Conservation (phyloP, 2,329 filamentous ascomycete species). For the Myriosclerotinia curreyana region DNA sequence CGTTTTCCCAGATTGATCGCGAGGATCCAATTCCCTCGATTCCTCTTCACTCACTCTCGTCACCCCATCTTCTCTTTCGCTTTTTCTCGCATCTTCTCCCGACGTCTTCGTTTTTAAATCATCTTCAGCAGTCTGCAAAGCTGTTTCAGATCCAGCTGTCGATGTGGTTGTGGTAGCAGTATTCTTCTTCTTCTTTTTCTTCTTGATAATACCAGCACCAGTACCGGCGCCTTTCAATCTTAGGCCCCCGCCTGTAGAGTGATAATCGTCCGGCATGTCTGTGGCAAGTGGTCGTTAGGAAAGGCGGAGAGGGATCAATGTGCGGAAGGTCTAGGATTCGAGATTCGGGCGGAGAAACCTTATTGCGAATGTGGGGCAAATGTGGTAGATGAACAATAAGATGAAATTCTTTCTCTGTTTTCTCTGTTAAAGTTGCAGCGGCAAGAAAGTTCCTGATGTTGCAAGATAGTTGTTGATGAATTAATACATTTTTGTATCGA, state of each 20-base stretch:
- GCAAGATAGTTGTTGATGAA: no score
- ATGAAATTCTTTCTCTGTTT: no score
- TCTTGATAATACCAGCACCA: constrained; percentile 62
- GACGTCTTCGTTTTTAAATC: constrained; percentile 25
- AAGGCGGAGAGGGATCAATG: neutral
- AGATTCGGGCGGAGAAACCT: neutral
- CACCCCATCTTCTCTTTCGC: neutral
- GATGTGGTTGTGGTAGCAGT: constrained; percentile 36
- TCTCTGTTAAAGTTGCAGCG: no score
- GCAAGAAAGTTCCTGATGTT: no score
- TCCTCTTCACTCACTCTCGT: constrained; percentile 26
- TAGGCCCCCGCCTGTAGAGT: constrained; percentile 65
- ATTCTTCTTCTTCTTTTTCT: constrained; percentile 49
- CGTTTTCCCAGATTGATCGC: constrained; percentile 59
- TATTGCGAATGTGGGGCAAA: neutral
- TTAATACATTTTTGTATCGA: no score
- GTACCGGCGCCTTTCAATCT: constrained; percentile 78
- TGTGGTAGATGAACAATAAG: neutral
- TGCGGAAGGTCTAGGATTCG: neutral
- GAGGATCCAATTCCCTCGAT: constrained; percentile 37
- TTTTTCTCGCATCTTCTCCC: constrained; percentile 2
- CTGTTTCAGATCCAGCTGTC: constrained; percentile 43
- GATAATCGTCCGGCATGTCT: constrained; percentile 75
- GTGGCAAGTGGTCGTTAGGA: neutral
- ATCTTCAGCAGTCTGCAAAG: constrained; percentile 42